Percentiles rank a stretch among this genome's conserved stretches.
Conservation (phyloP, 1,284 basidiomycete genomes). For the Exobasidium cylindrosporum region DNA sequence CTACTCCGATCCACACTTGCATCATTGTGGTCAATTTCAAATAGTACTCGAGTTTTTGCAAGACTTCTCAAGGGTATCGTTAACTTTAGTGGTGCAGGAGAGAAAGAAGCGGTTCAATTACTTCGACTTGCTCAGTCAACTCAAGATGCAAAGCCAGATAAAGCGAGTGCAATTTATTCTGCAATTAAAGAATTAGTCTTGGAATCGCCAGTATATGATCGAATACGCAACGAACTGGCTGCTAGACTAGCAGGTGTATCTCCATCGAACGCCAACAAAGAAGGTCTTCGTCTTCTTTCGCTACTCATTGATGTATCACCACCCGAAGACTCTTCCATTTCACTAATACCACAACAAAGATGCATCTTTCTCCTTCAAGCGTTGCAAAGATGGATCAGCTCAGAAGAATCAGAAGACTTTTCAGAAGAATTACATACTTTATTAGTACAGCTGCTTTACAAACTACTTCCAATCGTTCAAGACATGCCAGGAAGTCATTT, state of each 20-base stretch:
- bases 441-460: constrained; percentile 71
- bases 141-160: constrained; percentile 20
- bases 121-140: constrained; percentile 33
- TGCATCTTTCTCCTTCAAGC: constrained; percentile 85
- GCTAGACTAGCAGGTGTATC: constrained; percentile 71
- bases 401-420: constrained; percentile 65
- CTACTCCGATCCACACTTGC: neutral
- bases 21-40: neutral
- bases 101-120: constrained; percentile 39
- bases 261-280: constrained; percentile 64
- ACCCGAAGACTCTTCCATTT: constrained; percentile 71
- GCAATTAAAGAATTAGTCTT: constrained; percentile 29
- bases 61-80: constrained; percentile 43
- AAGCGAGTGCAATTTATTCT: constrained; percentile 28
- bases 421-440: constrained; percentile 70
- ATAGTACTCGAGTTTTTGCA: constrained; percentile 29
- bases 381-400: constrained; percentile 77
- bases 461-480: constrained; percentile 83
- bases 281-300: constrained; percentile 70
- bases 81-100: constrained; percentile 36
- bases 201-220: constrained; percentile 64
- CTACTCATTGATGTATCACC: constrained; percentile 76
- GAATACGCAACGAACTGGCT: constrained; percentile 85
- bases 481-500: constrained; percentile 82
- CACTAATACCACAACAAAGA: constrained; percentile 74